Evolutionary conservation across 805 yeast genomes (phyloP).

Genomic region (Saccharomycopsis fibuligera): DNA sequence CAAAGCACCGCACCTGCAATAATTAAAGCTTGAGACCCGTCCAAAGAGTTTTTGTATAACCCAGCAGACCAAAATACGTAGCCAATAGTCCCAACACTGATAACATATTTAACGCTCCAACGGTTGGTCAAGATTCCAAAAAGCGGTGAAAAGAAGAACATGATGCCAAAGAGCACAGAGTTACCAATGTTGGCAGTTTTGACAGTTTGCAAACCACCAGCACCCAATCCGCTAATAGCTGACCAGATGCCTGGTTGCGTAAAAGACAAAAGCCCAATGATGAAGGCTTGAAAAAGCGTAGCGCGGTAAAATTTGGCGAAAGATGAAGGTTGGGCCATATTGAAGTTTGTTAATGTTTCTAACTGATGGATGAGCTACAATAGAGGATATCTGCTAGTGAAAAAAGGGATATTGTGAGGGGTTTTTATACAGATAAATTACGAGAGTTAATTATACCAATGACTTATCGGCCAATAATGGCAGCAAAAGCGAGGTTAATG

Average conservation of each 20-base stretch:
- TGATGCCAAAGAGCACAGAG: constrained; percentile 23
- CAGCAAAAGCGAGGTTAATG: too few species aligned
- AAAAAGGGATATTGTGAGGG: too few species aligned
- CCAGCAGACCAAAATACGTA: constrained; percentile 27
- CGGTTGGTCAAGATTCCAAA: constrained; percentile 24
- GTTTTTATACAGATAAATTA: too few species aligned
- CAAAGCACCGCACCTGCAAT: constrained; percentile 25
- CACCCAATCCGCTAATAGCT: constrained; percentile 25
- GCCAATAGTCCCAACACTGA: constrained; percentile 25
- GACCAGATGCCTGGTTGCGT: constrained; percentile 26
- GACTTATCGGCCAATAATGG: too few species aligned
- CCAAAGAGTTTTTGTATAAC: constrained; percentile 25
- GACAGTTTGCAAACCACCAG: constrained; percentile 25
- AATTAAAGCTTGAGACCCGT: constrained; percentile 26
- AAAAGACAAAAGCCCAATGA: constrained; percentile 24
- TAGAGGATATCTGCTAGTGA: too few species aligned
- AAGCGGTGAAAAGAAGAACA: constrained; percentile 24
- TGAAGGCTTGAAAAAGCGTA: constrained; percentile 20
- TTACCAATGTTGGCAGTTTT: constrained; percentile 23
- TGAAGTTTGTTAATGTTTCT: too few species aligned
- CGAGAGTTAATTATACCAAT: too few species aligned
- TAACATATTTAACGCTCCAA: constrained; percentile 23
- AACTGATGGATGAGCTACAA: too few species aligned
- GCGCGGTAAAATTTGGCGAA: constrained; percentile 19
- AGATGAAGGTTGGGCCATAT: background rate